Base-by-base conservation (phyloP, 768 basidiomycete species). In the Phaeolepiota aurea region DNA sequence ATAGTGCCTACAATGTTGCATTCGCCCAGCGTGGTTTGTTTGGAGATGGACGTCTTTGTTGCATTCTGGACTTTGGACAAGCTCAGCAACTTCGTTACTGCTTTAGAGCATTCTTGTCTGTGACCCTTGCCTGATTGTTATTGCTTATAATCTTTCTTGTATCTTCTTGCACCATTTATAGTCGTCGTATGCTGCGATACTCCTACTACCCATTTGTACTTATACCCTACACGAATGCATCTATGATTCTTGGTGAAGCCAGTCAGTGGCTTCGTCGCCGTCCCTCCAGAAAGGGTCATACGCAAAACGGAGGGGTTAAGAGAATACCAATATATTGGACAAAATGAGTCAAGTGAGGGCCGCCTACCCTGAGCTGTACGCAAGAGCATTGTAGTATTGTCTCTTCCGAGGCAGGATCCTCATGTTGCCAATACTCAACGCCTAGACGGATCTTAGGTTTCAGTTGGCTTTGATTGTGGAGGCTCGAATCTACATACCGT, bases 401-500 rank as follows among this genome's bases (percentile, higher is more conserved):
- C 11, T 61, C 56, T 20, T 60, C 54, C 3, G 63, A 63, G 0
- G 65, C 38, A 3, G 75, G 75, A 30, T 68, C 64, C 3, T 48
- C 50, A 22, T 61, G 59, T 47, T 69, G 65, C 74, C 72, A 76
- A 44, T 74, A 74, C 50, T 75, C 73, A 36, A 73, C 51, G 0
- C 72, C 72, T 74, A 37, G 11, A 25, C 14, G 36, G 11, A 20
- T 16, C 5, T 3, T 16, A 18, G 10, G 10, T n/a, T 18, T n/a
- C 18, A 20, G 3, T n/a, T n/a, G n/a, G n/a, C n/a, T n/a, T n/a
- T n/a, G n/a, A n/a, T 22, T 20, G 14, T 28, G 2, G 3, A 23
- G 12, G 9, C 4, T 19, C 13, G 39, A 30, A 11, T n/a, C 4
- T 9, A 11, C 51, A 25, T 40, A 69, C 75, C 74, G 43, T 76